These are phyloP conservation scores for Physocladia obscura DNA, from an alignment of 192 early-diverging fungal genomes.

Conservation along the genomic window DNA sequence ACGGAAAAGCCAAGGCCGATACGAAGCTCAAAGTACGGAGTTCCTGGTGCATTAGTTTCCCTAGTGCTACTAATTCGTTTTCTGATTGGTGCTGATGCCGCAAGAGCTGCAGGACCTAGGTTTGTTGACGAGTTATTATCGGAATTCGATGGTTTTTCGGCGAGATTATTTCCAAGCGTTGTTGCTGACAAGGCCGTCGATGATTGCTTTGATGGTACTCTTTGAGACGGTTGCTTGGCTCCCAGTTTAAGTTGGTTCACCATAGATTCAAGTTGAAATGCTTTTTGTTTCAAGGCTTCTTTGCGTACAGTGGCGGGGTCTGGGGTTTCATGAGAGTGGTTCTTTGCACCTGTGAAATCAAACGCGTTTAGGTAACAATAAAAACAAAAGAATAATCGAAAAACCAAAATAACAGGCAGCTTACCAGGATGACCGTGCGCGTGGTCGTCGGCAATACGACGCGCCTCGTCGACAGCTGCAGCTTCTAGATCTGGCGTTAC, in stretches of 20 bases:
- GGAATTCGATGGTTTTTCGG: no score
- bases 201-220: no score
- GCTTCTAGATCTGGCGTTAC: slow-evolving; percentile 27
- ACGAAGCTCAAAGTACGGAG: slow-evolving; percentile 49
- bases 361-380: no score
- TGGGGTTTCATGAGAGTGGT: neutral
- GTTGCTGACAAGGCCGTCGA: no score
- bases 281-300: slow-evolving; percentile 4
- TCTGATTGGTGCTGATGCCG: slow-evolving; percentile 24
- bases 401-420: no score
- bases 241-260: slow-evolving; percentile 21
- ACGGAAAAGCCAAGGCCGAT: slow-evolving; percentile 54
- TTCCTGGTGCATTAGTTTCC: slow-evolving; percentile 30
- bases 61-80: slow-evolving; percentile 38
- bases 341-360: neutral
- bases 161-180: no score
- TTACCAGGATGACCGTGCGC: slow-evolving; percentile 16
- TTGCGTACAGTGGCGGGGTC: neutral
- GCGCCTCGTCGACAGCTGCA: slow-evolving; percentile 18
- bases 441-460: slow-evolving; percentile 14
- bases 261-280: slow-evolving; percentile 9
- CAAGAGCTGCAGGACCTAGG: neutral
- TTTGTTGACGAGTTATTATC: neutral
- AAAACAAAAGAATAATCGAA: no score
- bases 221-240: no score